Evolutionary conservation across 2,329 filamentous ascomycete species (phyloP), one percentile per base, ranked within the genome.

Genomic region (Didymella exigua): DNA sequence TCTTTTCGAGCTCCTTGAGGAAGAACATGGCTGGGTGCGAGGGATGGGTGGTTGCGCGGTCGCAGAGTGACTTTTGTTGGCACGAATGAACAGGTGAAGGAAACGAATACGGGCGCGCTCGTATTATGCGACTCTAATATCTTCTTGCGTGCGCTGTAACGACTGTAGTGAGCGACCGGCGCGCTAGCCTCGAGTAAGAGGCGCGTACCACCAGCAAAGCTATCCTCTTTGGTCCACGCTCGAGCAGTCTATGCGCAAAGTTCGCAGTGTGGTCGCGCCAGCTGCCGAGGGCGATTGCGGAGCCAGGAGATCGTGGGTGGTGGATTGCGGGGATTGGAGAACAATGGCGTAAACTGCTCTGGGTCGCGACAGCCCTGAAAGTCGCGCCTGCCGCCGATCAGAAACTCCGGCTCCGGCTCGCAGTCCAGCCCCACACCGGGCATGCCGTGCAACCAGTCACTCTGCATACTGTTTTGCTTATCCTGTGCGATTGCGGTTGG

Each of bases 1-100:
- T 89, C 74, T 93, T 92, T 79, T 96, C 92, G 77, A 98, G 89
- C 74, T 96, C 93, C 78, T 96, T 91, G 63, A 99, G 90, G 81
- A 99, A 99, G 78, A 98, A 99, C 95, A 99, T 99, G 67, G 61
- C 79, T 77, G 61, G 58, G 49, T 34, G 47, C 58, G 9, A 30
- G 50, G 54, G 31, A 43, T 18, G 46, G 31, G 38, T 23, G 56
- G 55, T 21, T 45, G 55, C 56, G 49, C 24, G 48, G 43, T 37
- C 40, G 52, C 21, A 24, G 36, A 14, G 5, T n/a, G 13, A 38
- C 13, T 38, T 38, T 51, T 56, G 48, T 47, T 60, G 50, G 59
- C 65, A 65, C 65, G 47, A 31, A 50, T 54, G 52, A 47, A 48
- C 18, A 55, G 43, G 51, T 18, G 42, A 58, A 56, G 33, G 50